Evolutionary conservation across 2,329 filamentous ascomycete genomes (phyloP).

Genomic region (Coniochaeta sp.): DNA sequence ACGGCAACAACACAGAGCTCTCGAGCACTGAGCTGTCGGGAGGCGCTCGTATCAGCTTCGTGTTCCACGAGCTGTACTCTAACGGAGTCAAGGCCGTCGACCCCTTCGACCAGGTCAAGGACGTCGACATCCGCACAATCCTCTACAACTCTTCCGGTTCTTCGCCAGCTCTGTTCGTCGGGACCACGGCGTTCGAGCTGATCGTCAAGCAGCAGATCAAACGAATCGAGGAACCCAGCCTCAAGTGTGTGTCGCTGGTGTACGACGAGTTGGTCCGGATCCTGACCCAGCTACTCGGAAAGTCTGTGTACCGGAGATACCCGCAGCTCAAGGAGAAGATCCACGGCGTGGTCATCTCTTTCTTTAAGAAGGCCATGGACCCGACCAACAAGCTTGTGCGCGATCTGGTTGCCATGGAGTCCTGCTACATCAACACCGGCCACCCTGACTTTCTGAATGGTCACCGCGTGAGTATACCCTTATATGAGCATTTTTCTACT

Average conservation of each 20-base stretch:
- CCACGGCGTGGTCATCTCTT: slow-evolving; percentile 81
- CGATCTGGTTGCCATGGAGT: slow-evolving; percentile 91
- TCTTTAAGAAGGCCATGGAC: slow-evolving; percentile 98
- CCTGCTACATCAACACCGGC: slow-evolving; percentile 96
- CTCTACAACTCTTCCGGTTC: slow-evolving; percentile 99
- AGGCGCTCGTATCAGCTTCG: slow-evolving; percentile 96
- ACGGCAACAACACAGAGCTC: slow-evolving; percentile 93
- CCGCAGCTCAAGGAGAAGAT: slow-evolving; percentile 96
- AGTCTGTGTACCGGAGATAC: slow-evolving; percentile 86
- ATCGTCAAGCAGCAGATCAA: slow-evolving; percentile 99
- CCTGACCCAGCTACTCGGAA: slow-evolving; percentile 79
- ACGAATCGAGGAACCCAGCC: slow-evolving; percentile 87
- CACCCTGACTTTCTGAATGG: slow-evolving; percentile 98
- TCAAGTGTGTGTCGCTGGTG: slow-evolving; percentile 95
- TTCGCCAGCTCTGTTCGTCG: slow-evolving; percentile 92
- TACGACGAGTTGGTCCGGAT: slow-evolving; percentile 98
- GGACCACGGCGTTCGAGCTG: slow-evolving; percentile 94
- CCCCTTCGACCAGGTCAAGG: slow-evolving; percentile 95
- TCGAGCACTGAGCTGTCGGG: slow-evolving; percentile 92
- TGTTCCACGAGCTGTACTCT: slow-evolving; percentile 97
- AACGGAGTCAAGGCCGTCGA: slow-evolving; percentile 98
- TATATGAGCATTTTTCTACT: not conserved
- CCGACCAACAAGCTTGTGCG: slow-evolving; percentile 95
- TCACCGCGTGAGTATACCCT: slow-evolving; percentile 57
- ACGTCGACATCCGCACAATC: slow-evolving; percentile 93